Evolutionary conservation across 257 asterid genomes (phyloP).

Genomic region (Penstemon barbatus): DNA sequence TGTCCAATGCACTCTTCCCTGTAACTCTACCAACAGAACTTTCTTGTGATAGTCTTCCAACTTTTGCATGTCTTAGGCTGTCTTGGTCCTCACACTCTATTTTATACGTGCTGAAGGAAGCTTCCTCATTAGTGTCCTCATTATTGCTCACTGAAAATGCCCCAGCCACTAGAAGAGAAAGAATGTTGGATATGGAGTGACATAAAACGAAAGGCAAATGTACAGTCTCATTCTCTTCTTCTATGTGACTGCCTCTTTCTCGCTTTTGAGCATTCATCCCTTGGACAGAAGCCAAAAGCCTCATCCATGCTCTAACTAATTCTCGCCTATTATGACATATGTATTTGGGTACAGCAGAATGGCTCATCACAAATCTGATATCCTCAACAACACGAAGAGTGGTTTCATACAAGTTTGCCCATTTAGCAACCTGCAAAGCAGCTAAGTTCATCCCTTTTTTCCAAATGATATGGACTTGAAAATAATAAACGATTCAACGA

Average conservation of each 20-base stretch:
- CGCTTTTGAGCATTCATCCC: constrained; percentile 93
- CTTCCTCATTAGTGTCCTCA: constrained; percentile 51
- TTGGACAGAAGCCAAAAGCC: constrained; percentile 81
- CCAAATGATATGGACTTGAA: constrained; percentile 19
- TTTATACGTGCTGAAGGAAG: constrained; percentile 34
- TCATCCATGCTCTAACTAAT: constrained; percentile 78
- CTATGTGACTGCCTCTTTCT: constrained; percentile 78
- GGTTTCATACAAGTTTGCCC: constrained; percentile 73
- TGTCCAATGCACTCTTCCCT: constrained; percentile 54
- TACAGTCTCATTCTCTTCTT: constrained; percentile 77
- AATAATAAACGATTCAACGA: not conserved
- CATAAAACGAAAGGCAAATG: constrained; percentile 78
- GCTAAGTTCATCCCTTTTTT: constrained; percentile 31
- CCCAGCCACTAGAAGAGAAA: constrained; percentile 78
- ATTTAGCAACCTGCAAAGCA: constrained; percentile 70
- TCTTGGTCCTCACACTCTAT: constrained; percentile 77
- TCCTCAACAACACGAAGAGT: constrained; percentile 84
- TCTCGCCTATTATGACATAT: constrained; percentile 71
- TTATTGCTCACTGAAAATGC: constrained; percentile 56
- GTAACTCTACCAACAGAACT: constrained; percentile 66
- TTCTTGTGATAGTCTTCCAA: constrained; percentile 89
- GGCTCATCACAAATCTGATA: constrained; percentile 89
- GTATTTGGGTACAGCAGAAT: constrained; percentile 71
- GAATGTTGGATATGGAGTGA: constrained; percentile 71
- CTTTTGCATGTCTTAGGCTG: constrained; percentile 78